A percentile compares a stretch with the other conserved stretches of the same genome.
Evolutionary conservation across 2,329 filamentous ascomycete genomes (phyloP).

Genomic region (Didymellaceae sp.): DNA sequence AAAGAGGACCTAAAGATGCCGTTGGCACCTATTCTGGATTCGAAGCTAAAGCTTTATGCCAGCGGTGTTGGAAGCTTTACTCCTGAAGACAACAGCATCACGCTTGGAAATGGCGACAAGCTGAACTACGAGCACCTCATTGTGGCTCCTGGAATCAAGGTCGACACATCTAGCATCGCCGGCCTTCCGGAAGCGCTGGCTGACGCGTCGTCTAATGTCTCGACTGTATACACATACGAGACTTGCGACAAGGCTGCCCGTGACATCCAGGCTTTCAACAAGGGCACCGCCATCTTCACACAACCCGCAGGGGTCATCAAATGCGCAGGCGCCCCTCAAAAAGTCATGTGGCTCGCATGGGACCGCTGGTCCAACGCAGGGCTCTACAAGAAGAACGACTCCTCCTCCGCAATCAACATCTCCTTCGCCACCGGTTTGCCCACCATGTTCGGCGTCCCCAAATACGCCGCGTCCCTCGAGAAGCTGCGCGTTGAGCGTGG

Average conservation of each 20-base stretch:
- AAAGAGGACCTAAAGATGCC: conserved; percentile 64
- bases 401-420: conserved; percentile 44
- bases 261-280: conserved; percentile 41
- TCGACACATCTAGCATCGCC: conserved; percentile 40
- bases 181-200: conserved; percentile 47
- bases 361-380: conserved; percentile 48
- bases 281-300: conserved; percentile 48
- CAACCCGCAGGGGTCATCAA: conserved; percentile 50
- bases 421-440: conserved; percentile 49
- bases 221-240: conserved; percentile 49
- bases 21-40: conserved; percentile 60
- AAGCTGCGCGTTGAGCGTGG: conserved; percentile 45
- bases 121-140: conserved; percentile 70
- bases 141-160: conserved; percentile 59
- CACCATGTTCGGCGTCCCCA: conserved; percentile 51
- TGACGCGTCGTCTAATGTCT: conserved; percentile 42
- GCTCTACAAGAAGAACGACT: conserved; percentile 37
- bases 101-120: conserved; percentile 61
- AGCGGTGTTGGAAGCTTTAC: conserved; percentile 58
- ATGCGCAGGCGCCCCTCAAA: conserved; percentile 51
- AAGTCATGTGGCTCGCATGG: conserved; percentile 52
- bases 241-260: conserved; percentile 47
- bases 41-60: conserved; percentile 68
- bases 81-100: conserved; percentile 64
- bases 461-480: conserved; percentile 47